phyloP scores from a whole-genome alignment of 169 alveolate species.

The Eimeria brunetti region DNA sequence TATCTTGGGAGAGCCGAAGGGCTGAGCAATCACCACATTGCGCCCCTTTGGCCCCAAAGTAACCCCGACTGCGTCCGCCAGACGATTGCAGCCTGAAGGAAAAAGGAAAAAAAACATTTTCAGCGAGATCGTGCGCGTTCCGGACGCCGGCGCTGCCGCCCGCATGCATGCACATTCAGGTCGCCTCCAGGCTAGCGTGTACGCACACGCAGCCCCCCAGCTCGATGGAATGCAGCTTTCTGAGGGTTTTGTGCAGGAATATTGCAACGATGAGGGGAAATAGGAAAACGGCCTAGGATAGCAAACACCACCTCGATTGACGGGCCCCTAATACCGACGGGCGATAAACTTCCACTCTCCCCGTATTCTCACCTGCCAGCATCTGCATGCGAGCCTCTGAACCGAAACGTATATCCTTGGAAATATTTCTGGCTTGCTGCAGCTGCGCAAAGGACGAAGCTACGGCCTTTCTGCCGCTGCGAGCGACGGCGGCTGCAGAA shows the following conservation, averaged over 20 bases:
- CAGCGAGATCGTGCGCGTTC: neutral
- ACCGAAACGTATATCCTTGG: conserved; percentile 76
- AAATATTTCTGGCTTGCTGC: conserved; percentile 22
- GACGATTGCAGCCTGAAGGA: conserved; percentile 89
- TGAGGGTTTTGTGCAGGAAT: neutral
- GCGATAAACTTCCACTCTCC: neutral
- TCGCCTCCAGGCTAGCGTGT: neutral
- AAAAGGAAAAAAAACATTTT: neutral
- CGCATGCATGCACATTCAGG: neutral
- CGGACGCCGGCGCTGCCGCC: neutral
- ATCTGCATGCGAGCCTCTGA: conserved; percentile 77
- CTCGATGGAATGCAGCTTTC: neutral
- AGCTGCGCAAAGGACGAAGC: conserved; percentile 27
- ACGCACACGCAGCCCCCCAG: neutral
- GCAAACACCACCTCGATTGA: neutral
- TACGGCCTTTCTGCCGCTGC: conserved; percentile 49
- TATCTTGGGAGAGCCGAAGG: conserved; percentile 98
- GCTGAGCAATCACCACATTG: conserved; percentile 97
- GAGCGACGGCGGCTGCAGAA: conserved; percentile 44
- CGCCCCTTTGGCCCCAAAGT: conserved; percentile 99
- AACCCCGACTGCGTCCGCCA: conserved; percentile 99
- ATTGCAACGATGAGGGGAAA: neutral
- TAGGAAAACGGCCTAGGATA: neutral
- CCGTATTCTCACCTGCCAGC: conserved; percentile 75
- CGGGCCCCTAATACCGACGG: neutral